Base-by-base conservation (phyloP, 1,284 basidiomycete genomes). In the Ustilago bromivora region DNA sequence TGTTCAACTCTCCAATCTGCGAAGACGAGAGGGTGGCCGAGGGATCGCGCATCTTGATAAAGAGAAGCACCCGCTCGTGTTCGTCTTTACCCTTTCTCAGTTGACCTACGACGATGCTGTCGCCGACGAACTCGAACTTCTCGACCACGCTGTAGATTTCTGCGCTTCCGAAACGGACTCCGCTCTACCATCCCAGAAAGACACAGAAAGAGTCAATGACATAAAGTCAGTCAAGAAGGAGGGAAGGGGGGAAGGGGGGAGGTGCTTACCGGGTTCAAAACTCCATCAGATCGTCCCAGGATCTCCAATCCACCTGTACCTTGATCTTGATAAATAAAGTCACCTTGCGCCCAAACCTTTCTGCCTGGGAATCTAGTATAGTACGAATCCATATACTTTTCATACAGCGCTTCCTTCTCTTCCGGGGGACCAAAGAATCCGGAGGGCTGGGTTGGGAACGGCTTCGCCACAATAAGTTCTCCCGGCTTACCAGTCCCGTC, bases 131-230 rank as follows among this genome's bases (percentile, higher is more conserved):
- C 15, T 51, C 47, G 52, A 76, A 76, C 56, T 77, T 71, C 58
- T 88, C 83, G 40, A 95, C 88, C 56, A 94, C 92, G 76, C 92
- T 91, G 87, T 95, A 95, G 62, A 95, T 90, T 86, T 95, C 94
- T 38, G 92, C 90, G 47, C 92, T 92, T 19, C 94, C 94, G 83
- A 95, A 95, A 17, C 93, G 90, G 64, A 95, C 90, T 9, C 93
- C 93, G 64, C 92, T 73, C 67, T 70, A 41, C 12, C 7, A 13
- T 15, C 12, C 28, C 17, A 41, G 35, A n/a, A 60, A 49, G 3
- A 41, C 34, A 55, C 32, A 47, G 32, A 47, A n/a, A n/a, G 19
- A 17, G 41, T 49, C 9, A 59, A 34, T n/a, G 19, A 55, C 3
- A 12, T 31, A 17, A 8, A 43, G 23, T 28, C 12, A 38, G 35